phyloP scores from a whole-genome alignment of 1,284 basidiomycete genomes.

The Ceratobasidium sp. region DNA sequence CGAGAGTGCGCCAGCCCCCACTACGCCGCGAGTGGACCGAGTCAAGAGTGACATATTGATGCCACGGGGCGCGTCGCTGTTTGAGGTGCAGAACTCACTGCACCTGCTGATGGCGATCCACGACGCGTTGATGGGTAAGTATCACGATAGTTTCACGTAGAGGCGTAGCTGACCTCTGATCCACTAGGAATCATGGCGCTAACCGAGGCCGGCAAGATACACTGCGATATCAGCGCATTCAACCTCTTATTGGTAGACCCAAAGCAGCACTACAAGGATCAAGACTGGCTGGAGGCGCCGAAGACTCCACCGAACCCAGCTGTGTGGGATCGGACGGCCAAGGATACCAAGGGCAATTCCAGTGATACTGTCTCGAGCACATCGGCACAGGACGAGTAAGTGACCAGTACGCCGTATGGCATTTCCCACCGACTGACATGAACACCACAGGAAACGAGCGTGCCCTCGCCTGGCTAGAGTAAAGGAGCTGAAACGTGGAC shows the following conservation, averaged over 20 bases:
- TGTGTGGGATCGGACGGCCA: background rate
- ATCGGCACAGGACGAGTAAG: background rate
- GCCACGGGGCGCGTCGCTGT: background rate
- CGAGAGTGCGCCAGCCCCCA: background rate
- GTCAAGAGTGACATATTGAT: conserved; percentile 19
- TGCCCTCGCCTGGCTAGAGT: background rate
- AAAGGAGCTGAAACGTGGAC: background rate
- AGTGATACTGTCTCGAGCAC: too few species aligned
- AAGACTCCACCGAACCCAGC: background rate
- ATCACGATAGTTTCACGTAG: background rate
- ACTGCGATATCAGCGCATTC: conserved; percentile 18
- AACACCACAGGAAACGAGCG: background rate
- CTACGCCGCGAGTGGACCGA: background rate
- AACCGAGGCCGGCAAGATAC: conserved; percentile 1
- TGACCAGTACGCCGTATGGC: background rate
- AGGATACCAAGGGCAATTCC: background rate
- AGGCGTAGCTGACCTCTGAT: background rate
- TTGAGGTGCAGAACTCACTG: background rate
- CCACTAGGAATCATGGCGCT: conserved; percentile 10
- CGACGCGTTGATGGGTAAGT: background rate
- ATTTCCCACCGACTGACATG: background rate
- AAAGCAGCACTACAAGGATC: background rate
- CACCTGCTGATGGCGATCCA: conserved; percentile 15
- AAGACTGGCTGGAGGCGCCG: background rate
- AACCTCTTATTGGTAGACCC: background rate